Evolutionary conservation across 116 monocot genomes (phyloP).

Genomic region (Dioscorea cayenensis): DNA sequence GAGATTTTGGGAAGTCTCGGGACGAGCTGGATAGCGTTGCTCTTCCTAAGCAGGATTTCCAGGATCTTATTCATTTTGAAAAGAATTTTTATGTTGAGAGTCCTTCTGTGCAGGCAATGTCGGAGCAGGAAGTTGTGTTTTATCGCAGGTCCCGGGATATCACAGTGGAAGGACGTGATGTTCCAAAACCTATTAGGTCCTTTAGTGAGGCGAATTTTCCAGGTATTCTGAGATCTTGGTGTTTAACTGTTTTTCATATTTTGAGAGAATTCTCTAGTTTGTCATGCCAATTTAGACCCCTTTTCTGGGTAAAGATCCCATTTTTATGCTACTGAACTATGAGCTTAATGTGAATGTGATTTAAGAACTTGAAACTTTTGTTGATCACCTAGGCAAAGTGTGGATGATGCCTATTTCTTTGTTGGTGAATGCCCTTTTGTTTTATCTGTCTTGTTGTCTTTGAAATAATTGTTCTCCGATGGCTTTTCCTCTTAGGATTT

Average conservation of each 20-base stretch:
- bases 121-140: slow-evolving; percentile 54
- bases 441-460: no score
- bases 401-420: no score
- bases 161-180: slow-evolving; percentile 76
- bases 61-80: slow-evolving; percentile 61
- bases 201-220: slow-evolving; percentile 86
- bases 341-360: not conserved
- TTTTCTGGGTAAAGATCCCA: not conserved
- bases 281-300: no score
- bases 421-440: no score
- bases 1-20: slow-evolving; percentile 23
- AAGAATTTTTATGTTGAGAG: slow-evolving; percentile 87
- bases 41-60: slow-evolving; percentile 74
- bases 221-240: slow-evolving; percentile 25
- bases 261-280: not conserved
- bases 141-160: slow-evolving; percentile 64
- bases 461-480: no score
- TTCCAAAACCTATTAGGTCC: slow-evolving; percentile 70
- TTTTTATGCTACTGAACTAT: not conserved
- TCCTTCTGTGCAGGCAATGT: slow-evolving; percentile 59
- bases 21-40: slow-evolving; percentile 54
- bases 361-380: no score
- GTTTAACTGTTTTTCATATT: not conserved
- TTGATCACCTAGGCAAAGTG: no score
- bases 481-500: no score